Conservation (phyloP, 495 filamentous ascomycete genomes). For the Trichoderma virens region DNA sequence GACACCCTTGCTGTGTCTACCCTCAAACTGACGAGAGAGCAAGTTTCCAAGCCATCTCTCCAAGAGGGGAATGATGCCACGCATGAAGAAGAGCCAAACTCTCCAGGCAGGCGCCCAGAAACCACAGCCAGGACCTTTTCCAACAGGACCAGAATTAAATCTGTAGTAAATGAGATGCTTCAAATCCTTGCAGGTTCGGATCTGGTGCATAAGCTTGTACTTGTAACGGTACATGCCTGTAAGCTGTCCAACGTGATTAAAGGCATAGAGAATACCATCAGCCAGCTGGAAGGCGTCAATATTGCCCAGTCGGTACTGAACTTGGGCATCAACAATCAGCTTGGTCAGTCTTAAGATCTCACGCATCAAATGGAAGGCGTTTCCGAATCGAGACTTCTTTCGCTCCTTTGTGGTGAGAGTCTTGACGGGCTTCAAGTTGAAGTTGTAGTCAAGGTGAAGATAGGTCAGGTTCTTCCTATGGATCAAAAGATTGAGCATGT, state of each 20-base stretch:
- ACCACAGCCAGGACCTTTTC: constrained; percentile 95
- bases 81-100: constrained; percentile 99
- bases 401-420: constrained; percentile 98
- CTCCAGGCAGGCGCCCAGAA: constrained; percentile 99
- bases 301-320: constrained; percentile 95
- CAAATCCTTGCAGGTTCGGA: constrained; percentile 96
- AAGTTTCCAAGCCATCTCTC: constrained; percentile 98
- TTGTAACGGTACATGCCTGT: constrained; percentile 99
- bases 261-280: constrained; percentile 96
- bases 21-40: constrained; percentile 95
- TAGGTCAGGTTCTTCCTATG: constrained; percentile 99
- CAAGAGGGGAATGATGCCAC: constrained; percentile 92
- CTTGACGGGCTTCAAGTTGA: constrained; percentile 98
- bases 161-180: constrained; percentile 99
- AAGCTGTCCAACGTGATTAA: constrained; percentile 98
- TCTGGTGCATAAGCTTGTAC: constrained; percentile 99
- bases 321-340: constrained; percentile 96
- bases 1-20: constrained; percentile 97
- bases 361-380: constrained; percentile 98
- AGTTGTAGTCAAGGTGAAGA: constrained; percentile 98
- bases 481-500: constrained; percentile 97
- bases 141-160: constrained; percentile 96
- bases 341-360: constrained; percentile 98
- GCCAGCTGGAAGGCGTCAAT: constrained; percentile 99
- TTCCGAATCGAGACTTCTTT: constrained; percentile 99